Percentiles rank a stretch among this genome's conserved stretches.
Conservation (phyloP, 441 rosid genomes). For the Mallotus repandus region DNA sequence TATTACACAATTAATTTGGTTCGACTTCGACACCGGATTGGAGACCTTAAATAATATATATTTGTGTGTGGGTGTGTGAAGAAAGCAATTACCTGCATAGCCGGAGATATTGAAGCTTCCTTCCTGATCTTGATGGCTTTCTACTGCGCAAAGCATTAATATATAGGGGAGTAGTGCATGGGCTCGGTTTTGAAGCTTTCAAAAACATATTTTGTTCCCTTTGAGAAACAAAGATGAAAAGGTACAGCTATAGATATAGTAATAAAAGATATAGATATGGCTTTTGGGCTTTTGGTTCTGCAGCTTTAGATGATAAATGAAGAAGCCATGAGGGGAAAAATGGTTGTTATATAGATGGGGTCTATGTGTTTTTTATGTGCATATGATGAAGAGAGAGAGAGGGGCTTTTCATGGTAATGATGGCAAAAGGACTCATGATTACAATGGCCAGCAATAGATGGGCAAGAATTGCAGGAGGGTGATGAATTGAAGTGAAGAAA, state of each 20-base stretch:
- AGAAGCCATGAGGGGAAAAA: constrained; percentile 9
- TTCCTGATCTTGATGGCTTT: constrained; percentile 30
- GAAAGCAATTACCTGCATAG: constrained; percentile 35
- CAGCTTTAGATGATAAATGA: neutral
- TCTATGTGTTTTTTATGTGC: constrained; percentile 11
- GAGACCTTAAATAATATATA: no score
- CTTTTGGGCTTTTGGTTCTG: neutral
- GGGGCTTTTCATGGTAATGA: constrained; percentile 53
- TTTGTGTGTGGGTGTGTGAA: no score
- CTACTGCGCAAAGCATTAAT: constrained; percentile 10
- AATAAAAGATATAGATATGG: neutral
- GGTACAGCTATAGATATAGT: neutral
- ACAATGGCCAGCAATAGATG: constrained; percentile 46
- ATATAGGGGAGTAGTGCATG: constrained; percentile 18
- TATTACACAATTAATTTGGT: neutral
- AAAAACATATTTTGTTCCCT: constrained; percentile 27
- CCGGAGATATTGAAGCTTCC: constrained; percentile 34
- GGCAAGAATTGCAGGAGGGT: constrained; percentile 25
- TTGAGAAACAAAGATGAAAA: neutral
- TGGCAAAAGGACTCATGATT: constrained; percentile 65
- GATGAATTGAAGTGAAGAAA: constrained; percentile 14
- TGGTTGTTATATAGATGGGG: constrained; percentile 31
- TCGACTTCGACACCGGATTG: no score
- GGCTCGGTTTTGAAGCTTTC: constrained; percentile 28
- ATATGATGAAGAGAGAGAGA: constrained; percentile 10